A percentile compares a stretch with the other conserved stretches of the same genome.
phyloP scores from a whole-genome alignment of 495 filamentous ascomycete species.

The Penicillium taxi region DNA sequence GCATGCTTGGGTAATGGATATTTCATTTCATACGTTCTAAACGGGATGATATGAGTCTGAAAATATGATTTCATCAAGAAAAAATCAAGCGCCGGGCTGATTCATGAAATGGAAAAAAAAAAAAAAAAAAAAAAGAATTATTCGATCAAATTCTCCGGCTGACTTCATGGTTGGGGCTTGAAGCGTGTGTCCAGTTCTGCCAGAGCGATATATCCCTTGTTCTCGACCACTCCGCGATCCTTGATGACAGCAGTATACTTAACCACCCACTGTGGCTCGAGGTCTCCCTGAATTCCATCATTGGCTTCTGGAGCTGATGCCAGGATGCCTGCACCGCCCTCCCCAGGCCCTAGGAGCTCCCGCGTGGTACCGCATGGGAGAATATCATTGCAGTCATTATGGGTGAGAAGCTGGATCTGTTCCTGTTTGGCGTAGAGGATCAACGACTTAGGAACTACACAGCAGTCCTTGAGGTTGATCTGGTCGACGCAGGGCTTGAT shows the following conservation, averaged over 20 bases:
- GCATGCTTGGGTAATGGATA: conserved; percentile 73
- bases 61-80: conserved; percentile 2
- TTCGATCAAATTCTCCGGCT: too few species aligned
- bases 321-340: conserved; percentile 59
- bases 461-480: conserved; percentile 96
- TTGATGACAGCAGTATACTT: conserved; percentile 98
- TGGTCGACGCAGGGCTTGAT: conserved; percentile 83
- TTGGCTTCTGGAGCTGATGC: conserved; percentile 40
- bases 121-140: too few species aligned
- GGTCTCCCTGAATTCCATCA: conserved; percentile 57
- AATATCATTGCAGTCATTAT: conserved; percentile 90
- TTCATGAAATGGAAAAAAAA: conserved; percentile 12
- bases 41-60: conserved; percentile 4
- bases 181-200: conserved; percentile 55
- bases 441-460: conserved; percentile 85
- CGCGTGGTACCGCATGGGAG: conserved; percentile 75
- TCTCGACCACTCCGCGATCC: conserved; percentile 94
- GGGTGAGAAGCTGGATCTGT: conserved; percentile 80
- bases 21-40: conserved; percentile 3
- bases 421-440: conserved; percentile 76
- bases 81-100: conserved; percentile 31
- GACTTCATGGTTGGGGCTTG: conserved; percentile 18
- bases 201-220: conserved; percentile 91
- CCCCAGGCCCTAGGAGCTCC: conserved; percentile 64
- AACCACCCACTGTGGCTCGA: conserved; percentile 86